These are phyloP conservation scores for Pyracantha coccinea DNA, from an alignment of 331 rosid genomes.

Conservation along the genomic window DNA sequence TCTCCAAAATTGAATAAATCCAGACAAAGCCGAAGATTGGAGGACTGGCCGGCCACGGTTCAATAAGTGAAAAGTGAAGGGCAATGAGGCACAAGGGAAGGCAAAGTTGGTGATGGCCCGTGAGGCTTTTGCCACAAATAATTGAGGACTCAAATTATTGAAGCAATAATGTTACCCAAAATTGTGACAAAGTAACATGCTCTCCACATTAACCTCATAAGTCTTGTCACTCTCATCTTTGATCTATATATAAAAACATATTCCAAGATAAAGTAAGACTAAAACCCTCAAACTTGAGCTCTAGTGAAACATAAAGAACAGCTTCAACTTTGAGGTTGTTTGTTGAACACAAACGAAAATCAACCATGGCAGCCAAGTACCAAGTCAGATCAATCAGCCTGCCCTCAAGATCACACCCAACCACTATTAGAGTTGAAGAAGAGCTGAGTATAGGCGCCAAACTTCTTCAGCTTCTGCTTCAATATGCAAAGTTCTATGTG, in stretches of 20 bases:
- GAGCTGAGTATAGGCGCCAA: conserved; percentile 37
- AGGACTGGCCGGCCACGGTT: conserved; percentile 5
- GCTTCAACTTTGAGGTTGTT: not conserved
- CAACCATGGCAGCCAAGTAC: conserved; percentile 36
- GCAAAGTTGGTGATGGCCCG: conserved; percentile 26
- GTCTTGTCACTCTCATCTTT: not conserved
- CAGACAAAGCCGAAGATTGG: conserved; percentile 14
- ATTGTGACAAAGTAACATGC: conserved; percentile 36
- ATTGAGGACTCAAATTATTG: conserved; percentile 12
- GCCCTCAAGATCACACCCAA: conserved; percentile 63
- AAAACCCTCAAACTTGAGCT: conserved; percentile 15
- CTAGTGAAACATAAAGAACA: not conserved
- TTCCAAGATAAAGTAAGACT: conserved; percentile 2
- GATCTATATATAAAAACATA: conserved; percentile 14
- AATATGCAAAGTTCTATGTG: conserved; percentile 16
- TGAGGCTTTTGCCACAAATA: conserved; percentile 9
- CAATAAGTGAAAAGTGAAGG: not conserved
- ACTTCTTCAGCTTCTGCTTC: conserved; percentile 28
- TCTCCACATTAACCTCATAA: not conserved
- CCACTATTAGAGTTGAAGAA: conserved; percentile 34
- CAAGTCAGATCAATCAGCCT: conserved; percentile 58
- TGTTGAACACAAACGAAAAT: not conserved
- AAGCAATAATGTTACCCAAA: conserved; percentile 28
- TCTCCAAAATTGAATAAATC: conserved; percentile 12
- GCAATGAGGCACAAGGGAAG: conserved; percentile 29